Percentiles rank a stretch among this genome's conserved stretches.
Evolutionary conservation across 2,329 filamentous ascomycete species (phyloP).

Genomic region (Cercospora berteroae): DNA sequence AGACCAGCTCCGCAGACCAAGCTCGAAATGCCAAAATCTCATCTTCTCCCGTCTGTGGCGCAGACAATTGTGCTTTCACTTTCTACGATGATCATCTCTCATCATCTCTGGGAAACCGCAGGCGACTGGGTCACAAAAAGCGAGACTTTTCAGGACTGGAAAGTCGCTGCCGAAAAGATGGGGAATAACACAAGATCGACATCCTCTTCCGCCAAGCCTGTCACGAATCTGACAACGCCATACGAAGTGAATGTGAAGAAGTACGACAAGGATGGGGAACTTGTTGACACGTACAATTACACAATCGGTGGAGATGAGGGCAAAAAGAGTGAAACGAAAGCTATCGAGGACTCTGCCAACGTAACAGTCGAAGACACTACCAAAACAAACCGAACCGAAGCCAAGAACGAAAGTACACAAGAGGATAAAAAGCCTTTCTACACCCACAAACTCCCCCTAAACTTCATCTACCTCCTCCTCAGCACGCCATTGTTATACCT

Average conservation of each 20-base stretch:
- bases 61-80: background rate
- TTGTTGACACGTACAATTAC: background rate
- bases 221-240: background rate
- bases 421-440: conserved; percentile 10
- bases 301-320: background rate
- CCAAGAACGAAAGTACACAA: background rate
- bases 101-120: background rate
- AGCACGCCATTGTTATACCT: conserved; percentile 14
- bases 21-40: background rate
- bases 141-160: background rate
- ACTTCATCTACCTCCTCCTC: conserved; percentile 6
- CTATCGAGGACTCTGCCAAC: background rate
- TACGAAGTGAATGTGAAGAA: background rate
- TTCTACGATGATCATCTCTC: background rate
- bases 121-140: background rate
- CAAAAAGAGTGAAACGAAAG: background rate
- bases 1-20: background rate
- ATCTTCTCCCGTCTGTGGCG: background rate
- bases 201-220: background rate
- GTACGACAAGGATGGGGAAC: background rate
- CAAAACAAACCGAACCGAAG: background rate
- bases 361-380: background rate
- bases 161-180: background rate
- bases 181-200: background rate
- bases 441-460: conserved; percentile 7